phyloP scores from a whole-genome alignment of 495 filamentous ascomycete genomes.

The Letharia lupina region DNA sequence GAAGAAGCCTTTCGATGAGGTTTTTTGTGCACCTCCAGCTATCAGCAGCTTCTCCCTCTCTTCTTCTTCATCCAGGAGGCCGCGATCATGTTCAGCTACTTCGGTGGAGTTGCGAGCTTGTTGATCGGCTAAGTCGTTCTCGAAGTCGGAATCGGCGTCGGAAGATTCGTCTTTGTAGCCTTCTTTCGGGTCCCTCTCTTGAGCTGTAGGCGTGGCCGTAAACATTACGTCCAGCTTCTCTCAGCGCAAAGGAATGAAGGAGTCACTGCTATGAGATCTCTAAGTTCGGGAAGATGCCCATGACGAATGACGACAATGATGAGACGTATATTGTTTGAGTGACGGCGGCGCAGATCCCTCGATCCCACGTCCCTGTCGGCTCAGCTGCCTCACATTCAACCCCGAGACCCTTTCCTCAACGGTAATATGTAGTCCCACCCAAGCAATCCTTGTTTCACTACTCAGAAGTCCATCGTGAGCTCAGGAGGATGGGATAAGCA shows the following conservation, averaged over 20 bases:
- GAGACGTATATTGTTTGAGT: not conserved
- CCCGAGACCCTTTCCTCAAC: not conserved
- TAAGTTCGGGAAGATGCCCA: not conserved
- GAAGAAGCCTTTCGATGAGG: slow-evolving; percentile 37
- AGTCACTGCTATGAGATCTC: not conserved
- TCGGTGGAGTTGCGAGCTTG: slow-evolving; percentile 62
- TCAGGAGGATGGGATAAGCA: not conserved
- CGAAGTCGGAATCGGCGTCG: slow-evolving; percentile 49
- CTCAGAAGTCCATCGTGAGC: not conserved
- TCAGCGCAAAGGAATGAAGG: not conserved
- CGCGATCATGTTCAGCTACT: slow-evolving; percentile 58
- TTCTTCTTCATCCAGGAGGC: slow-evolving; percentile 81
- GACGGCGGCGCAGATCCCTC: not conserved
- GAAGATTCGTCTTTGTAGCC: slow-evolving; percentile 11
- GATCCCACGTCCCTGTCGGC: not conserved
- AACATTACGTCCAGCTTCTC: slow-evolving; percentile 1
- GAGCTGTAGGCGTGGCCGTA: not conserved
- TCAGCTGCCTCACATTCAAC: not conserved
- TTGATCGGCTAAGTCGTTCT: slow-evolving; percentile 60
- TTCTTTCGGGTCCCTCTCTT: slow-evolving; percentile 2
- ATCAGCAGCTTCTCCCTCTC: slow-evolving; percentile 72
- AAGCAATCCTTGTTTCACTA: not conserved
- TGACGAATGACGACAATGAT: not conserved
- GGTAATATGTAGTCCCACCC: not conserved
- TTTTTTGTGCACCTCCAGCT: slow-evolving; percentile 40